A percentile compares a stretch with the other conserved stretches of the same genome.
Evolutionary conservation across 2,329 filamentous ascomycete genomes (phyloP).

Genomic region (Tolypocladium paradoxum): DNA sequence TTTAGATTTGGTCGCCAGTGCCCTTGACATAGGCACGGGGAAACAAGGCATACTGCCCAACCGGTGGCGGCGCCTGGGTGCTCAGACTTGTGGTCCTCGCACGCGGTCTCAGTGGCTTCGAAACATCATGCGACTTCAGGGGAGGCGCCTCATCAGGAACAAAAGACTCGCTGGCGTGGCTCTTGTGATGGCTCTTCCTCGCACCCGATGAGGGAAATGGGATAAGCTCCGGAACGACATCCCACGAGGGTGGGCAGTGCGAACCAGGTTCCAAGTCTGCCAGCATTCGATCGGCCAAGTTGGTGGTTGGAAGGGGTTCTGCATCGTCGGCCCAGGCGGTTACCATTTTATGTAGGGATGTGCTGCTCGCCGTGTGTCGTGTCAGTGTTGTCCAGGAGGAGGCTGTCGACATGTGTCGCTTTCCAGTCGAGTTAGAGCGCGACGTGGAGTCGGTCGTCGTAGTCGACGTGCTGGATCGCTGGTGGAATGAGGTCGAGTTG

Average conservation of each 20-base stretch:
- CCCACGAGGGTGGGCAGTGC: constrained; percentile 13
- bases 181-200: constrained; percentile 20
- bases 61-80: constrained; percentile 28
- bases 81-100: constrained; percentile 36
- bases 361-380: constrained; percentile 42
- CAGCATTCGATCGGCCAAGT: constrained; percentile 9
- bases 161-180: constrained; percentile 26
- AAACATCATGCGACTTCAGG: constrained; percentile 18
- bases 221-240: constrained; percentile 24
- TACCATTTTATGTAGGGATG: constrained; percentile 27
- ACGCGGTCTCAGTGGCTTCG: constrained; percentile 24
- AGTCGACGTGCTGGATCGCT: constrained; percentile 45
- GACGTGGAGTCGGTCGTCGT: constrained; percentile 37
- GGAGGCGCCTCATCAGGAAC: constrained; percentile 17
- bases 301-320: constrained; percentile 19
- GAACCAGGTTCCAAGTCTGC: constrained; percentile 7
- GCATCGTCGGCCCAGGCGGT: constrained; percentile 18
- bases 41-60: constrained; percentile 37
- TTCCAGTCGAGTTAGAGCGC: constrained; percentile 34
- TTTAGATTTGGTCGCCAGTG: constrained; percentile 21
- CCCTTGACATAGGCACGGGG: constrained; percentile 24
- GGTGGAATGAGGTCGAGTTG: constrained; percentile 16
- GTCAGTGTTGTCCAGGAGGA: constrained; percentile 45
- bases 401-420: constrained; percentile 41
- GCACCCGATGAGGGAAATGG: constrained; percentile 14